phyloP scores from a whole-genome alignment of 2,329 filamentous ascomycete genomes.

The Neofusicoccum sp. region DNA sequence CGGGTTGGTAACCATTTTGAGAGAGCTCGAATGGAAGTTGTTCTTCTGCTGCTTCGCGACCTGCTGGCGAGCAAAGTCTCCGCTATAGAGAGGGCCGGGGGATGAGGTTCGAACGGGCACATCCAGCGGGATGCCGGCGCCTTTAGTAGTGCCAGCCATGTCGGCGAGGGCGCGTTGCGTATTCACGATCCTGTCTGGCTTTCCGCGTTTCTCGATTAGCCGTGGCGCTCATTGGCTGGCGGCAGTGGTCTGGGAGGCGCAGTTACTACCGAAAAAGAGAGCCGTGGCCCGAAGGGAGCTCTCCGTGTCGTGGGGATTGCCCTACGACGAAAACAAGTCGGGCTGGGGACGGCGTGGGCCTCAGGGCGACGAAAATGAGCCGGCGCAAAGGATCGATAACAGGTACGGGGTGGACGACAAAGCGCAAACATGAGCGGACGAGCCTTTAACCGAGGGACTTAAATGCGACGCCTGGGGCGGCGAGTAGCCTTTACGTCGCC shows the following conservation, averaged over 20 bases:
- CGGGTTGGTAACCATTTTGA: slow-evolving; percentile 32
- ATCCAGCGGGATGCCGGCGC: slow-evolving; percentile 33
- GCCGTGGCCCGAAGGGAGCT: slow-evolving; percentile 17
- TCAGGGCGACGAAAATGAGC: slow-evolving; percentile 23
- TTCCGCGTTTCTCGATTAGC: slow-evolving; percentile 13
- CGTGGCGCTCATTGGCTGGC: slow-evolving; percentile 8
- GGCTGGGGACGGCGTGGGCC: slow-evolving; percentile 12
- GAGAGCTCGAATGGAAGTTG: slow-evolving; percentile 62
- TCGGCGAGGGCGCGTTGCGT: slow-evolving; percentile 21
- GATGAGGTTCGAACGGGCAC: slow-evolving; percentile 37
- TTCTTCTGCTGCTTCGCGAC: slow-evolving; percentile 59
- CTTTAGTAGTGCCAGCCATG: slow-evolving; percentile 43
- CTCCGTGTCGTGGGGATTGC: slow-evolving; percentile 16
- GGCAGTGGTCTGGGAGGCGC: slow-evolving; percentile 15
- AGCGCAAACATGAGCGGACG: slow-evolving; percentile 4
- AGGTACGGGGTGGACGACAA: slow-evolving; percentile 9
- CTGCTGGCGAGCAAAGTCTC: slow-evolving; percentile 60
- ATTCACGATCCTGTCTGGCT: slow-evolving; percentile 20
- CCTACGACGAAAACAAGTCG: slow-evolving; percentile 18
- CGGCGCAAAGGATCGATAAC: slow-evolving; percentile 22
- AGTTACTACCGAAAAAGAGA: slow-evolving; percentile 19
- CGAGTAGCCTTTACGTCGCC: not conserved
- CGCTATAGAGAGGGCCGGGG: slow-evolving; percentile 51
- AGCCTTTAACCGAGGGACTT: slow-evolving; percentile 8
- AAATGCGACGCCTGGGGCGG: not conserved